phyloP scores from a whole-genome alignment of 805 yeast genomes.

The Pichia heedii region DNA sequence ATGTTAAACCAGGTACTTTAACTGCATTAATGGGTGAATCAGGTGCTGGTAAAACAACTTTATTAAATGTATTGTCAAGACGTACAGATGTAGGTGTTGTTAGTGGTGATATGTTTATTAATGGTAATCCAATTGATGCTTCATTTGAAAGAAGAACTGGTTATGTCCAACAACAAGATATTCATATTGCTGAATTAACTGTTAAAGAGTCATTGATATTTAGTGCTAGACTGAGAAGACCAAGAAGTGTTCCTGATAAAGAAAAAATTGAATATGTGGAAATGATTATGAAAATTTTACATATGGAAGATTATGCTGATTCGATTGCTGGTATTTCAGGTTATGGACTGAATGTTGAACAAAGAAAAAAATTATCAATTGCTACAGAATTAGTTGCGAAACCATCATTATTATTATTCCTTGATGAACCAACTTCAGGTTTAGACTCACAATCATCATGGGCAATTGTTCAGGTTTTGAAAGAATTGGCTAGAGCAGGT shows the following conservation, averaged over 20 bases:
- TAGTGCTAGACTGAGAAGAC: conserved; percentile 40
- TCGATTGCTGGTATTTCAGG: conserved; percentile 42
- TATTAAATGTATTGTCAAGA: conserved; percentile 44
- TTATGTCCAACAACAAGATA: conserved; percentile 49
- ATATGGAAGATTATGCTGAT: conserved; percentile 41
- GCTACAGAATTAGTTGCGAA: conserved; percentile 48
- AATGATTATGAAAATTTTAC: conserved; percentile 30
- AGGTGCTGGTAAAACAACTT: conserved; percentile 58
- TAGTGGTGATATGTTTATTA: conserved; percentile 51
- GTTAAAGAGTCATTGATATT: conserved; percentile 42
- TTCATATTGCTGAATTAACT: conserved; percentile 40
- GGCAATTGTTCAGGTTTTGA: conserved; percentile 45
- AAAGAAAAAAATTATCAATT: conserved; percentile 43
- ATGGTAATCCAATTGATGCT: conserved; percentile 39
- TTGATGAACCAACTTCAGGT: conserved; percentile 53
- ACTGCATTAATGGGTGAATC: conserved; percentile 60
- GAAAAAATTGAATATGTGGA: conserved; percentile 39
- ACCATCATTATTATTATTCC: conserved; percentile 41
- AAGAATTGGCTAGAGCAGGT: conserved; percentile 41
- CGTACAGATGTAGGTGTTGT: conserved; percentile 44
- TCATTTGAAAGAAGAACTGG: conserved; percentile 48
- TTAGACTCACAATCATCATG: conserved; percentile 52
- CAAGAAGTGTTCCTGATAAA: conserved; percentile 32
- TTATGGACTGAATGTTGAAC: conserved; percentile 45
- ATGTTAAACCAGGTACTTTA: conserved; percentile 43